Base-by-base conservation (phyloP, 1,284 basidiomycete species). In the Exobasidium rhododendri region DNA sequence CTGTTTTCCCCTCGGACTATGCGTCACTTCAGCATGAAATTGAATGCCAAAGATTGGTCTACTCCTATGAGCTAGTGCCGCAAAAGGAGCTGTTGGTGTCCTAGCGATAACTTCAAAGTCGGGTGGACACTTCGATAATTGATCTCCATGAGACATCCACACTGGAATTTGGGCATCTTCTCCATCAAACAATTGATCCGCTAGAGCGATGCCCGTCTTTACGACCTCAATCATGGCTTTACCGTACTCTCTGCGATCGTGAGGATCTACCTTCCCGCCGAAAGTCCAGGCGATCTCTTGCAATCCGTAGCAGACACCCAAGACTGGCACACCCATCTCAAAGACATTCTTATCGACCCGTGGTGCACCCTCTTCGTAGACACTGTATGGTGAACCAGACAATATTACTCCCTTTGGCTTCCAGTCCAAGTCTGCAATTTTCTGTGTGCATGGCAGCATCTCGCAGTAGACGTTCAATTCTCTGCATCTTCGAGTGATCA, bases 101-200 rank as follows among this genome's bases (percentile, higher is more conserved):
- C 85, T 85, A 5, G 92, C 96, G 69, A 98, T 90, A 69, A 91
- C 86, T 75, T 91, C 87, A 82, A 97, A 99, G 73, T 89, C 83
- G 0, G 87, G 83, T 22, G 96, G 96, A 6, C 89, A 84, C 61
- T 85, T 85, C 35, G 87, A 89, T 53, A 98, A 85, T 75, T 97
- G 92, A 81, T 98, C 96, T 22, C 94, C 94, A 80, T 98, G 96
- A 35, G 93, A 97, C 96, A 98, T 98, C 96, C 96, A 98, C 43
- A 97, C 94, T 89, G 94, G 62, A 17, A 72, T 87, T 69, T 90
- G 87, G 28, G 88, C 85, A 11, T 90, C 89, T 24, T 97, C 83
- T 14, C 88, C 89, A 64, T 90, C 86, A 73, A 98, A 97, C 60
- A 98, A 83, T 4, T 87, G 86, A 78, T 97, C 78, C 71, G 84